Base-by-base conservation (phyloP, 2,329 filamentous ascomycete genomes). In the Chalara sp. region DNA sequence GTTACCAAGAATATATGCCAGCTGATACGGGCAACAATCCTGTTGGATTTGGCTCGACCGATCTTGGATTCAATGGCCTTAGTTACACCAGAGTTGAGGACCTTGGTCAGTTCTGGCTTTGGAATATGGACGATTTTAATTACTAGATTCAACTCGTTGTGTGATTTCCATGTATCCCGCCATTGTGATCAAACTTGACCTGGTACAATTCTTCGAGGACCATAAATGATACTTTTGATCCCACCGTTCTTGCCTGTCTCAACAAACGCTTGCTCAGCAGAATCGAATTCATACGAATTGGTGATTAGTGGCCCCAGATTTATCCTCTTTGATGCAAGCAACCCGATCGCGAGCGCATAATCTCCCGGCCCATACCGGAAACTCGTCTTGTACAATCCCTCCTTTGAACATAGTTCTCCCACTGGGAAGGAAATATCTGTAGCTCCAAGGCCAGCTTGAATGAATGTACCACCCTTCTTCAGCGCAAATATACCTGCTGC, bases 221-320 rank as follows among this genome's bases (percentile, higher is more conserved):
- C 44, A 39, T 39, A 39, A 10, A 39, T 39, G 35, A 39, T 39
- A 39, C 35, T 39, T n/a, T 39, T 39, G 8, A 44, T 44, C 28
- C 13, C 29, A 21, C 21, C 21, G 21, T 21, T 21, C 21, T 21
- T 21, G 21, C 21, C 21, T 21, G 21, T 21, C 21, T 21, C 21
- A 21, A 21, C 21, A 21, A 96, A 95, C 0, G 90, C 91, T 62
- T 84, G 75, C 72, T 95, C 88, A 0, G 91, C 91, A 55, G 90
- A 75, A 56, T 79, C 73, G 63, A 96, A 96, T 47, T 78, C 74
- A 51, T 95, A 89, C 32, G 81, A 80, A 42, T 78, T 77, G 12
- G 86, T 88, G 55, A 96, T 82, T 51, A 96, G 74, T 68, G 81
- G 80, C 79, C 91, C 92, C 57, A 89, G 84, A 31, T 85, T 78